Evolutionary conservation across 305 asterid species (phyloP).

Genomic region (Striga hermonthica): DNA sequence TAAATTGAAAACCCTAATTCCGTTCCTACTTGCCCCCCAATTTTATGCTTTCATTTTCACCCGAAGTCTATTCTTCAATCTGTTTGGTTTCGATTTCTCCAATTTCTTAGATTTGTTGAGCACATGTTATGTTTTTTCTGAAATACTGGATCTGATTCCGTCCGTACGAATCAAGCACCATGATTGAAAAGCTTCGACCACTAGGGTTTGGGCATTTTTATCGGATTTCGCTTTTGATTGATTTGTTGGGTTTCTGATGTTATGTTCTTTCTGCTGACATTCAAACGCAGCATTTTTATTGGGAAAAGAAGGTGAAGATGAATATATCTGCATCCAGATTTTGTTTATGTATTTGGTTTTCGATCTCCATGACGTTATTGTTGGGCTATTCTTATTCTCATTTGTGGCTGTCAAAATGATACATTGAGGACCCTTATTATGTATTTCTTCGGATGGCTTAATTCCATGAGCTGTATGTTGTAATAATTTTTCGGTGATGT

Average conservation of each 20-base stretch:
- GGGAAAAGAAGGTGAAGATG: slow-evolving; percentile 16
- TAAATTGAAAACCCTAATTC: slow-evolving; percentile 38
- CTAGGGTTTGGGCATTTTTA: slow-evolving; percentile 29
- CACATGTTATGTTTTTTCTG: slow-evolving; percentile 6
- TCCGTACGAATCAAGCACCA: slow-evolving; percentile 14
- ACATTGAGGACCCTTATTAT: slow-evolving; percentile 1
- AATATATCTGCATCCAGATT: background rate
- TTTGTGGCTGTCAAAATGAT: background rate
- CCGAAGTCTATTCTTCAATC: slow-evolving; percentile 10
- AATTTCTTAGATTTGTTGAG: background rate
- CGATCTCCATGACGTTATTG: background rate
- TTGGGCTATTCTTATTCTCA: slow-evolving; percentile 14
- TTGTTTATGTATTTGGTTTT: background rate
- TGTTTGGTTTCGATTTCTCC: slow-evolving; percentile 3
- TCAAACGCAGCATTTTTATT: slow-evolving; percentile 11
- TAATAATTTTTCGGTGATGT: background rate
- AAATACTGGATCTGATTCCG: slow-evolving; percentile 12
- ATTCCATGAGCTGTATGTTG: slow-evolving; percentile 2
- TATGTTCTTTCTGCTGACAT: slow-evolving; percentile 19
- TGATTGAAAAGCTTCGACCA: background rate
- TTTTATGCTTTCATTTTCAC: background rate
- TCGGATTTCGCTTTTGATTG: slow-evolving; percentile 19
- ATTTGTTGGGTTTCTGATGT: slow-evolving; percentile 10
- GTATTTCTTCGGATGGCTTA: background rate
- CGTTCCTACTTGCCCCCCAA: background rate